Evolutionary conservation across 352 stramenopile genomes (phyloP), one percentile per base, ranked within the genome.

Genomic region (Phytophthora megakarya): DNA sequence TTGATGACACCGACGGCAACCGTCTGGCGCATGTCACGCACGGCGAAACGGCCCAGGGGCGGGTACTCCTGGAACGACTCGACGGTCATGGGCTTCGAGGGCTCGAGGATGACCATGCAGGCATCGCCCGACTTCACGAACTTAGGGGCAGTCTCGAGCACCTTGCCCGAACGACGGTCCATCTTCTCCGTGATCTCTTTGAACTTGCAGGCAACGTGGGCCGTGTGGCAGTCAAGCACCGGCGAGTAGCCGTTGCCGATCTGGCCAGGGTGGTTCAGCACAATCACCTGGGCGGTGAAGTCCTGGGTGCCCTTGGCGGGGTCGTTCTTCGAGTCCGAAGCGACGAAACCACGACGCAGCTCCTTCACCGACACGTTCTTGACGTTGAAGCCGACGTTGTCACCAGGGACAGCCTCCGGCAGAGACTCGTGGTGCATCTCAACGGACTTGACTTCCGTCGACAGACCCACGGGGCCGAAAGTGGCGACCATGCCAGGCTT

Each of bases 1-100:
- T 99, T 99, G 76, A 99, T 98, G 47, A 99, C 90, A 76, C 97
- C 97, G 39, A 99, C 96, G 42, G 96, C 97, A 39, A 99, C 96
- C 30, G 96, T 99, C 76, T 97, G 89, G 67, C 89, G 78, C 94
- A 98, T 98, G 75, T 99, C 97, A 75, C 97, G 93, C 51, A 99
- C 94, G 48, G 92, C 93, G 78, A 99, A 99, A 71, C 97, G 86
- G 5, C 76, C 97, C 13, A 99, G 84, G 40, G 96, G 84, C 21
- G 98, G 97, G 84, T 98, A 99, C 49, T 99, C 93, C 39, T 78
- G 79, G 79, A 99, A 99, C 26, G 87, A 82, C 81, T 99, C 98
- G 8, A 99, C 92, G 65, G 88, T 98, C 59, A 99, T 81, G 44
- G 89, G 89, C 70, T 98, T 98, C 28, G 80, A 92, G 10, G 98